phyloP scores from a whole-genome alignment of 208 protist genomes.

The Trichomonas vaginalis region DNA sequence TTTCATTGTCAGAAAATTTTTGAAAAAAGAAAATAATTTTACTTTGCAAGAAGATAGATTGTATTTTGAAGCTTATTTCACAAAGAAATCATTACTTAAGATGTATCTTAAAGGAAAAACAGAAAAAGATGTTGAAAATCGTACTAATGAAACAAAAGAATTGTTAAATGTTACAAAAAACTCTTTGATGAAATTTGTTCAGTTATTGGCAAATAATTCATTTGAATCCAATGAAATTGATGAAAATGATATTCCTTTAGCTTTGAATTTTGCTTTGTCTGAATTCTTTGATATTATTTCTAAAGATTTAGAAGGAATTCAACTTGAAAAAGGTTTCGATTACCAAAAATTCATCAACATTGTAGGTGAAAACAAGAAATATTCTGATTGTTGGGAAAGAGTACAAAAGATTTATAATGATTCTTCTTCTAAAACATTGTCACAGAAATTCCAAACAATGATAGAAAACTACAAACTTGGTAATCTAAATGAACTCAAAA shows the following conservation, averaged over 20 bases:
- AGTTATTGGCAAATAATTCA: background rate
- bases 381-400: background rate
- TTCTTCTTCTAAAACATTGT: background rate
- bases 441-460: too few relatives aligned
- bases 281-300: too few relatives aligned
- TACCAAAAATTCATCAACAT: background rate
- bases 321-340: background rate
- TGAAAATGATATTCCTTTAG: too few relatives aligned
- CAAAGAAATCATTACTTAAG: background rate
- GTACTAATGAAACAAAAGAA: background rate
- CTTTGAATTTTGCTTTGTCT: too few relatives aligned
- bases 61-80: background rate
- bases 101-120: background rate
- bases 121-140: background rate
- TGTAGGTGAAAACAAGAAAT: background rate
- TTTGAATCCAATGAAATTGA: too few relatives aligned
- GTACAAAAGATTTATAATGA: background rate
- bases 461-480: too few relatives aligned
- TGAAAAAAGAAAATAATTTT: background rate
- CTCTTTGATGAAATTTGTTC: background rate
- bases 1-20: background rate
- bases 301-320: background rate
- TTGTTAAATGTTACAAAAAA: background rate
- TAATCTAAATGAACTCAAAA: background rate
- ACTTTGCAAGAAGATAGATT: background rate